Base-by-base conservation (phyloP, 257 asterid species). In the Apocynum venetum region DNA sequence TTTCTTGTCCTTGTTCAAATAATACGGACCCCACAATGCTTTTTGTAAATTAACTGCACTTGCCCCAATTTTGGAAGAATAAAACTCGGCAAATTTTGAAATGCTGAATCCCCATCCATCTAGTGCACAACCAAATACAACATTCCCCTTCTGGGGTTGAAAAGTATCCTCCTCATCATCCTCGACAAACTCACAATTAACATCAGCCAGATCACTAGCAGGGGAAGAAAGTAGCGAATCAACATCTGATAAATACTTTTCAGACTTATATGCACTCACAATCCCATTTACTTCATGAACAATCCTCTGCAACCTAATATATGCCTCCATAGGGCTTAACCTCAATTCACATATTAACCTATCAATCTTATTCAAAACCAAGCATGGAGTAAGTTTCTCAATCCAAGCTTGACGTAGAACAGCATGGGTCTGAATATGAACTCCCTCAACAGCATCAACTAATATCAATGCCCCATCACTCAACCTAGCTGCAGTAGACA, bases 91-190 rank as follows among this genome's bases (percentile, higher is more conserved):
- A 72, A 94, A 94, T 77, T 84, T 89, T 60, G 79, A 67, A 73
- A 91, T 84, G 73, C 89, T 82, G 79, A 94, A 94, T 47, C 97
- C 98, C 98, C 98, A 94, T 57, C 98, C 98, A 79, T 94, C 98
- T 15, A 92, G 83, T 12, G 94, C 98, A 87, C 98, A 92, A 0
- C 89, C 97, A 85, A 94, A 94, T 52, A 89, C 91, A 56, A 94
- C 98, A 77, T 94, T 94, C 68, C 98, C 98, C 80, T 94, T 94
- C 84, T 94, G 98, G 10, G 98, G 98, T 78, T 92, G 98, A 76
- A 94, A 94, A 4, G 94, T 83, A 71, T 94, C 98, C 89, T 92
- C 98, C 77, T 92, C 97, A 4, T 94, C 98, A 59, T 94, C 96
- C 77, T 94, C 97, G 13, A 90, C 49, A 25, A 82, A 80, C 78